phyloP scores from a whole-genome alignment of 805 yeast species.

The Sugiyamaella floridensis region DNA sequence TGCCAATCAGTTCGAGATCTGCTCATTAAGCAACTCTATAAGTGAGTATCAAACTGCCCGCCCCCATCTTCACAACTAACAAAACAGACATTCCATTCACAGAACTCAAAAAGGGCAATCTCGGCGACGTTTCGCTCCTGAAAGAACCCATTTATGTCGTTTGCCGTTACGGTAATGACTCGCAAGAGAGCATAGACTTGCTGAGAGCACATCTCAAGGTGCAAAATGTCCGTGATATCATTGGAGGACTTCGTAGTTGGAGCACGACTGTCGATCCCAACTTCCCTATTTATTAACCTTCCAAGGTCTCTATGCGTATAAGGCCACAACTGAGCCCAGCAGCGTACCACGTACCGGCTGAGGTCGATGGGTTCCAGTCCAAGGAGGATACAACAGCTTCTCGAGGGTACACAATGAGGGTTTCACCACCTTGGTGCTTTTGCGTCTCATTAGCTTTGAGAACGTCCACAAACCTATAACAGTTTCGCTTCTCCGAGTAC shows the following conservation, averaged over 20 bases:
- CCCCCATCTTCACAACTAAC: neutral
- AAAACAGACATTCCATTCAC: conserved; percentile 48
- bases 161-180: conserved; percentile 89
- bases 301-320: conserved; percentile 33
- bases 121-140: conserved; percentile 15
- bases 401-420: conserved; percentile 37
- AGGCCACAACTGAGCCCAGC: conserved; percentile 49
- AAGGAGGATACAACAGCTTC: conserved; percentile 43
- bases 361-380: conserved; percentile 51
- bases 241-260: conserved; percentile 75
- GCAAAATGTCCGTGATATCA: conserved; percentile 56
- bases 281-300: conserved; percentile 39
- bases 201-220: conserved; percentile 49
- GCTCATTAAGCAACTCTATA: conserved; percentile 49
- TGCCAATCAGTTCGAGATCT: conserved; percentile 62
- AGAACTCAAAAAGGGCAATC: conserved; percentile 34
- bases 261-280: conserved; percentile 49
- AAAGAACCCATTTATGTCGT: conserved; percentile 46
- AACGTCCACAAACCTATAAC: conserved; percentile 38
- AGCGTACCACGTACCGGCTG: conserved; percentile 44
- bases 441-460: conserved; percentile 32
- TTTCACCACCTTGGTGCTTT: conserved; percentile 19
- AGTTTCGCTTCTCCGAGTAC: conserved; percentile 33
- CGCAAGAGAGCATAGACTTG: conserved; percentile 63
- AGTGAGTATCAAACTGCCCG: conserved; percentile 23